A percentile compares a stretch with the other conserved stretches of the same genome.
Conservation (phyloP, 2,329 filamentous ascomycete genomes). For the Colletotrichum melonis region DNA sequence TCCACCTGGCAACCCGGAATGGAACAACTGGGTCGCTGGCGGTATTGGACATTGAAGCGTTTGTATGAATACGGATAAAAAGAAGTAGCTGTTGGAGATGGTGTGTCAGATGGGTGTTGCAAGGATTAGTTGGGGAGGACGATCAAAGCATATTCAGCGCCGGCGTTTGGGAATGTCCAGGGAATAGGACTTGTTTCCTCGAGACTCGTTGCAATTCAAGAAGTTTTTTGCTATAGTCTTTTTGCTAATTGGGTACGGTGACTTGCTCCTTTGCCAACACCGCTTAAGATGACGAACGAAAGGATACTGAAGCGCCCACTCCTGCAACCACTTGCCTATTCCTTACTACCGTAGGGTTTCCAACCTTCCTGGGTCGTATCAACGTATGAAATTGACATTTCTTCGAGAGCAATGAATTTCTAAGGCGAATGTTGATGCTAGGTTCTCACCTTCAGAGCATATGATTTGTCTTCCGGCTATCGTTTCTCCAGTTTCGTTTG, state of each 20-base stretch:
- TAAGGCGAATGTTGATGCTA: too few relatives aligned
- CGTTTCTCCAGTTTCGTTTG: too few relatives aligned
- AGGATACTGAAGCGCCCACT: not conserved
- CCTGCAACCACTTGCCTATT: too few relatives aligned
- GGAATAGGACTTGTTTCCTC: constrained; percentile 3
- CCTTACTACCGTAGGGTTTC: too few relatives aligned
- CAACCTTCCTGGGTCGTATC: too few relatives aligned
- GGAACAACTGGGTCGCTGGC: constrained; percentile 71
- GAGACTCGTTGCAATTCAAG: not conserved
- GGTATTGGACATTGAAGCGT: constrained; percentile 68
- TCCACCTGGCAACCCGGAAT: constrained; percentile 74
- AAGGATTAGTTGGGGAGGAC: not conserved
- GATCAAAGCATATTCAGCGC: constrained; percentile 32
- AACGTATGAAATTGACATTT: too few relatives aligned
- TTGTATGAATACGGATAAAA: constrained; percentile 12
- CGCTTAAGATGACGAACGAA: not conserved
- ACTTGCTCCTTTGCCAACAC: not conserved
- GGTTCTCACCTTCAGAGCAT: too few relatives aligned
- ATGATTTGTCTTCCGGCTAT: too few relatives aligned
- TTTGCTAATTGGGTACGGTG: not conserved
- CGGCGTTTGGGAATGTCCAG: constrained; percentile 11
- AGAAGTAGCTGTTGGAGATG: not conserved
- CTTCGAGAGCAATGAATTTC: too few relatives aligned
- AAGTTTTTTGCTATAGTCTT: not conserved
- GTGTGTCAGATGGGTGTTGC: not conserved